These are phyloP conservation scores for Anthostomella pinea DNA, from an alignment of 2,329 filamentous ascomycete species.

Conservation along the genomic window DNA sequence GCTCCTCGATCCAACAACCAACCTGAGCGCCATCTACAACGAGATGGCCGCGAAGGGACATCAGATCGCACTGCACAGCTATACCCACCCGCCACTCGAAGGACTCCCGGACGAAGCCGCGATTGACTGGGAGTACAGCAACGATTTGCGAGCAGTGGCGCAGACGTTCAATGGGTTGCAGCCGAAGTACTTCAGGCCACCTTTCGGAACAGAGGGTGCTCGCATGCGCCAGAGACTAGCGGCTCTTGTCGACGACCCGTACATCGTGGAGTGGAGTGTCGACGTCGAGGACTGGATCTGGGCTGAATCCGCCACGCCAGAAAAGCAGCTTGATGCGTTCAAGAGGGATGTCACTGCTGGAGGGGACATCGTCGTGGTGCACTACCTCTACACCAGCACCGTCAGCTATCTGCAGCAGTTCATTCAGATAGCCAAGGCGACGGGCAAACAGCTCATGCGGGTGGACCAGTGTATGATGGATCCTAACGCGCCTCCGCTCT, in stretches of 20 bases:
- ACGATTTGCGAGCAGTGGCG: conserved; percentile 50
- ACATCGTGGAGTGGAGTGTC: conserved; percentile 66
- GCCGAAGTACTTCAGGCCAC: conserved; percentile 62
- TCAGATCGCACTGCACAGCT: conserved; percentile 67
- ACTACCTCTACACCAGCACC: conserved; percentile 64
- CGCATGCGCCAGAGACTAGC: conserved; percentile 63
- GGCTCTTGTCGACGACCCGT: conserved; percentile 48
- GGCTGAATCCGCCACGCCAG: conserved; percentile 58
- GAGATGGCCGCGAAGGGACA: conserved; percentile 62
- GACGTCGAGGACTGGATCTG: conserved; percentile 72
- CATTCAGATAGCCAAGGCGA: conserved; percentile 61
- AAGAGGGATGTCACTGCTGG: conserved; percentile 60
- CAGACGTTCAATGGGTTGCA: conserved; percentile 35
- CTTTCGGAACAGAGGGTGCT: conserved; percentile 66
- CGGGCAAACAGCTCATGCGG: conserved; percentile 63
- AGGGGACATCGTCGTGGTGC: conserved; percentile 64
- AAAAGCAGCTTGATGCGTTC: conserved; percentile 66
- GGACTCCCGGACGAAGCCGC: conserved; percentile 48
- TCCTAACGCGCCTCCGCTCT: conserved; percentile 51
- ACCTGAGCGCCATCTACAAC: conserved; percentile 61
- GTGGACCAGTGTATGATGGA: conserved; percentile 66
- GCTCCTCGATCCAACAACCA: conserved; percentile 55
- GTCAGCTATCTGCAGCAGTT: conserved; percentile 63
- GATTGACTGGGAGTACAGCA: conserved; percentile 61
- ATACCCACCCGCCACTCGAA: conserved; percentile 67